Conservation (phyloP, 805 yeast species). For the Yamadazyma tumulicola region DNA sequence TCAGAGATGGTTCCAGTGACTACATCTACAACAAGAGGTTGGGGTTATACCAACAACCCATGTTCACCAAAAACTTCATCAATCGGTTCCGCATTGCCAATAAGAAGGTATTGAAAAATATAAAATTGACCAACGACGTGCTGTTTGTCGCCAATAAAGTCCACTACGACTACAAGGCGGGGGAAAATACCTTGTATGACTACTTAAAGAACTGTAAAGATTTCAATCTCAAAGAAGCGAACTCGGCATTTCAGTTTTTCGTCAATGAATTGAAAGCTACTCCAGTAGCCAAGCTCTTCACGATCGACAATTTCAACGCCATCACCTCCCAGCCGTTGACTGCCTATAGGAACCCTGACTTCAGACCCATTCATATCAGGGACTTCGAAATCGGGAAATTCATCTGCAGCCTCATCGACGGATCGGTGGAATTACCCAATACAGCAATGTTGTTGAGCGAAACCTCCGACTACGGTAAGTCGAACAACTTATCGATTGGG, state of each 20-base stretch:
- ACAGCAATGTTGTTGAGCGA: slow-evolving; percentile 70
- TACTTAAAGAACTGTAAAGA: slow-evolving; percentile 37
- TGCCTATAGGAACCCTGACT: slow-evolving; percentile 55
- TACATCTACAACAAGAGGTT: slow-evolving; percentile 52
- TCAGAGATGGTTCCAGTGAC: slow-evolving; percentile 73
- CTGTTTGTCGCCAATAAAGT: slow-evolving; percentile 29
- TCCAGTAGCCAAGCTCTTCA: slow-evolving; percentile 54
- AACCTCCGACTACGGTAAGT: slow-evolving; percentile 48
- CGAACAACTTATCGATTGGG: slow-evolving; percentile 56
- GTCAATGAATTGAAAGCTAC: slow-evolving; percentile 49
- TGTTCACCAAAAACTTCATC: slow-evolving; percentile 62
- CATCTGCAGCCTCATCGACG: slow-evolving; percentile 52
- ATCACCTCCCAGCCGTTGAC: slow-evolving; percentile 54
- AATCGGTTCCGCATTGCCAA: slow-evolving; percentile 41
- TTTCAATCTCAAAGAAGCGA: slow-evolving; percentile 37
- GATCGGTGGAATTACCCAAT: slow-evolving; percentile 46
- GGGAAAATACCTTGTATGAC: slow-evolving; percentile 40
- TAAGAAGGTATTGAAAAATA: slow-evolving; percentile 28
- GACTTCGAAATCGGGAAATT: slow-evolving; percentile 63
- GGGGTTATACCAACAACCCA: slow-evolving; percentile 67
- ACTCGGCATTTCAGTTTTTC: slow-evolving; percentile 49
- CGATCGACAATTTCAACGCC: slow-evolving; percentile 74
- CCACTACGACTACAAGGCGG: slow-evolving; percentile 31
- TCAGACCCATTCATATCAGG: slow-evolving; percentile 53
- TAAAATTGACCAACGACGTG: slow-evolving; percentile 34